Base-by-base conservation (phyloP, 371 early-diverging fungal genomes). In the Mortierella sp. region DNA sequence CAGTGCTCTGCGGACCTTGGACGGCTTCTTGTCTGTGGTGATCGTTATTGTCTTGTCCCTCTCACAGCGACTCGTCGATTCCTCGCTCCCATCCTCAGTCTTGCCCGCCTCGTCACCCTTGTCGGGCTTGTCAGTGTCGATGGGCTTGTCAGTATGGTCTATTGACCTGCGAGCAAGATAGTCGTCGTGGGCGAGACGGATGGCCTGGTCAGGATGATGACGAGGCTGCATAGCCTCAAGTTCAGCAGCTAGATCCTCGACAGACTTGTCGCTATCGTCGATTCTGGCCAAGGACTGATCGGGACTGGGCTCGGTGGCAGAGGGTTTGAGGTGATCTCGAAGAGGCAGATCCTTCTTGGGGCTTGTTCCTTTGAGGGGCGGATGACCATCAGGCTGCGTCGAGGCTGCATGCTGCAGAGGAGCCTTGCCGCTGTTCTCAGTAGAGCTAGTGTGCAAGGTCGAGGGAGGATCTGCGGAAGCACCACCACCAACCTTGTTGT, bases 141-240 rank as follows among this genome's bases (percentile, higher is more conserved):
- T 10, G 37, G 24, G 41, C 22, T 44, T 45, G 22, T 16, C 14
- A 2, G n/a, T 22, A 52, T 24, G 7, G n/a, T 24, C 14, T 24
- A 22, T 24, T 22, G 52, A 4, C 9, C 39, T 63, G 11, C 22
- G 13, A 8, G 9, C 34, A 24, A 48, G 39, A 4, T n/a, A 8
- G 41, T 26, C 24, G 11, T 37, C 37, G 39, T 68, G 68, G n/a
- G 41, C 41, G 24, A 48, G 41, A 19, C 24, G 53, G 22, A 29
- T 48, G 16, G 7, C 13, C 13, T 68, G 52, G 68, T 48, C 61
- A 34, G 61, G 24, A 4, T 29, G 8, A 40, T 47, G 45, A 37
- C 41, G 66, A 9, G 70, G 70, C 31, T 76, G 52, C 55, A 70
- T 70, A 19, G 58, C 58, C 39, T 76, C 76, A 9, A 78, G 45